Conservation (phyloP, 129 eudicot genomes). For the Arctium minus region DNA sequence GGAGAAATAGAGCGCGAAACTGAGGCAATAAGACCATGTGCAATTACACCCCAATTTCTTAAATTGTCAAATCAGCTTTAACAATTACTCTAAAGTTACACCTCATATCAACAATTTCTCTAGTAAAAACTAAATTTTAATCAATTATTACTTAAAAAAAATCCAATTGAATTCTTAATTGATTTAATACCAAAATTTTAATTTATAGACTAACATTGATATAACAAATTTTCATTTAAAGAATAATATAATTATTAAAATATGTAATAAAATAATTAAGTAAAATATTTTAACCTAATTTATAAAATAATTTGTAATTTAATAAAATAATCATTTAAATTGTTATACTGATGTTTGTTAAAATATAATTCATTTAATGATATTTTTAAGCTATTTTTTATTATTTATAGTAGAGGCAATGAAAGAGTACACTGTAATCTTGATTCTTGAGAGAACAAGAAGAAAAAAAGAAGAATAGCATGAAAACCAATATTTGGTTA, state of each 20-base stretch:
- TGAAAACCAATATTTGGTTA: too few species aligned
- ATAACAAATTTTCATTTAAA: too few species aligned
- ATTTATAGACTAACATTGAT: neutral
- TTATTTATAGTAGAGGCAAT: neutral
- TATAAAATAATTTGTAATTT: neutral
- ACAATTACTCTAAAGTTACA: neutral
- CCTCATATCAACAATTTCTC: neutral
- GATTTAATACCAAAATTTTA: neutral
- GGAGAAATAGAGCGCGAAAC: neutral
- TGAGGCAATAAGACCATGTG: neutral
- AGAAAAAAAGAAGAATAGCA: neutral
- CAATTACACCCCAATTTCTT: neutral
- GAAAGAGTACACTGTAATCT: neutral
- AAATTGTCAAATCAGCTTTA: neutral
- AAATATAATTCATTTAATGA: neutral
- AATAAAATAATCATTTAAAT: neutral
- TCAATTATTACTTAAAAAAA: too few species aligned
- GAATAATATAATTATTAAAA: too few species aligned
- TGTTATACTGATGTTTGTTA: neutral
- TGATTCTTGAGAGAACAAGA: neutral
- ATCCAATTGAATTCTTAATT: neutral
- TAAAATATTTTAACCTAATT: too few species aligned
- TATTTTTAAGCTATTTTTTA: neutral
- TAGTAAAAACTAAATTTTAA: neutral
- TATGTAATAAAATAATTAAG: neutral